A percentile compares a stretch with the other conserved stretches of the same genome.
Conservation (phyloP, 2,329 filamentous ascomycete species). For the Parafenestella ontariensis region DNA sequence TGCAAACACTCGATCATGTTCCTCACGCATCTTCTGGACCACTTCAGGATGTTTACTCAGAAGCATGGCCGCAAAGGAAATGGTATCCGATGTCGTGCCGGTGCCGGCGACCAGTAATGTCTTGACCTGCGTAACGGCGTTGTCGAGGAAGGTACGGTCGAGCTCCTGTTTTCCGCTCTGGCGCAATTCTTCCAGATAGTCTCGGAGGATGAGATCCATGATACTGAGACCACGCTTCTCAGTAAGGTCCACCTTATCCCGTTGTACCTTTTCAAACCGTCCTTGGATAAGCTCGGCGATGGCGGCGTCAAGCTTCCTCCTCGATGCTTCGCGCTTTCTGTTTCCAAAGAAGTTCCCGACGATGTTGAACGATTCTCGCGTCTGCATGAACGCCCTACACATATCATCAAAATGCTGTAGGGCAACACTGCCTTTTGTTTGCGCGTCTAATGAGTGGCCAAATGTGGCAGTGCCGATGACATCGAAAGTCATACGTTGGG, state of each 20-base stretch:
- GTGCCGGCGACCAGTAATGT: slow-evolving; percentile 54
- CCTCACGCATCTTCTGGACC: slow-evolving; percentile 48
- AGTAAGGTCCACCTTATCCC: slow-evolving; percentile 44
- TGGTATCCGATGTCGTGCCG: slow-evolving; percentile 50
- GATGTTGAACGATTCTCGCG: slow-evolving; percentile 28
- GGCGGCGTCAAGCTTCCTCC: slow-evolving; percentile 39
- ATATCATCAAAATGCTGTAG: slow-evolving; percentile 31
- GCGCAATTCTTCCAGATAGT: slow-evolving; percentile 29
- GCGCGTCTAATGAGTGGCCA: slow-evolving; percentile 31
- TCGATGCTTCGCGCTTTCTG: slow-evolving; percentile 13
- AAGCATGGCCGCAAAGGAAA: slow-evolving; percentile 42
- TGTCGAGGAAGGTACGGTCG: slow-evolving; percentile 46
- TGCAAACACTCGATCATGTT: slow-evolving; percentile 62
- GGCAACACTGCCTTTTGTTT: slow-evolving; percentile 27
- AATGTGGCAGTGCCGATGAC: slow-evolving; percentile 35
- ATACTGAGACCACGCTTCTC: slow-evolving; percentile 45
- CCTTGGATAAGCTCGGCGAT: slow-evolving; percentile 46
- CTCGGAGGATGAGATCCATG: slow-evolving; percentile 44
- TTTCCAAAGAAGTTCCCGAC: slow-evolving; percentile 20
- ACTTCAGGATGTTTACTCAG: slow-evolving; percentile 38
- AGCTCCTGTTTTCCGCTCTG: slow-evolving; percentile 20
- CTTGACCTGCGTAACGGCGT: slow-evolving; percentile 48
- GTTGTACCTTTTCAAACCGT: slow-evolving; percentile 43
- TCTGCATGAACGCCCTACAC: slow-evolving; percentile 12
- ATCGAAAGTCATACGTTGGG: slow-evolving; percentile 35